Evolutionary conservation across 352 stramenopile species (phyloP).

Genomic region (Globisporangium yorkense): DNA sequence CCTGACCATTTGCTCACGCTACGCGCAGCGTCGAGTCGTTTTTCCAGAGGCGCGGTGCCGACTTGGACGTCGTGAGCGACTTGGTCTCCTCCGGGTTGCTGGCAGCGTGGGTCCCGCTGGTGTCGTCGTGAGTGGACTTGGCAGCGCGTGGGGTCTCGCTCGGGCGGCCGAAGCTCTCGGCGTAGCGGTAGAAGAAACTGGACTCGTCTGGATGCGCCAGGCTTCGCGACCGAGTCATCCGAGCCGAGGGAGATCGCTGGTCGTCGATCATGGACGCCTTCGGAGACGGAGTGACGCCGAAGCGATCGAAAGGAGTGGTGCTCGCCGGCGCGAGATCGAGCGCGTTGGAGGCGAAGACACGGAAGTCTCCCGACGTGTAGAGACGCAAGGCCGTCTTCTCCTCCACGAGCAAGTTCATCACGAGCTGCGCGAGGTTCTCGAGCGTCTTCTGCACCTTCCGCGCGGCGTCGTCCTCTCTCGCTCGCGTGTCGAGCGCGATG

Average conservation of each 20-base stretch:
- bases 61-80: neutral
- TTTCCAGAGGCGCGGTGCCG: constrained; percentile 7
- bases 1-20: neutral
- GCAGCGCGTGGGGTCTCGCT: neutral
- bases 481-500: constrained; percentile 47
- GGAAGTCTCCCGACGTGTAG: constrained; percentile 59
- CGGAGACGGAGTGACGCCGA: constrained; percentile 24
- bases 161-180: constrained; percentile 1
- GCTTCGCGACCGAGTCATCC: constrained; percentile 6
- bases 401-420: constrained; percentile 51
- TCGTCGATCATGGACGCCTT: constrained; percentile 1
- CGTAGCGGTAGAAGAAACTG: constrained; percentile 10
- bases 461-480: constrained; percentile 24
- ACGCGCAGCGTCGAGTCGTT: constrained; percentile 12
- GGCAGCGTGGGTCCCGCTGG: constrained; percentile 3
- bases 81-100: constrained; percentile 11
- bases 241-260: neutral
- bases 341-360: constrained; percentile 37
- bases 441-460: constrained; percentile 51
- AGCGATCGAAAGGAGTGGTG: constrained; percentile 23
- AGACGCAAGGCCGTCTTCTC: constrained; percentile 57
- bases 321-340: constrained; percentile 19
- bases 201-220: constrained; percentile 3
- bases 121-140: neutral
- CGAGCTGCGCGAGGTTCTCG: constrained; percentile 52